Evolutionary conservation across 768 basidiomycete species (phyloP).

Genomic region (Fomitopsis serialis): DNA sequence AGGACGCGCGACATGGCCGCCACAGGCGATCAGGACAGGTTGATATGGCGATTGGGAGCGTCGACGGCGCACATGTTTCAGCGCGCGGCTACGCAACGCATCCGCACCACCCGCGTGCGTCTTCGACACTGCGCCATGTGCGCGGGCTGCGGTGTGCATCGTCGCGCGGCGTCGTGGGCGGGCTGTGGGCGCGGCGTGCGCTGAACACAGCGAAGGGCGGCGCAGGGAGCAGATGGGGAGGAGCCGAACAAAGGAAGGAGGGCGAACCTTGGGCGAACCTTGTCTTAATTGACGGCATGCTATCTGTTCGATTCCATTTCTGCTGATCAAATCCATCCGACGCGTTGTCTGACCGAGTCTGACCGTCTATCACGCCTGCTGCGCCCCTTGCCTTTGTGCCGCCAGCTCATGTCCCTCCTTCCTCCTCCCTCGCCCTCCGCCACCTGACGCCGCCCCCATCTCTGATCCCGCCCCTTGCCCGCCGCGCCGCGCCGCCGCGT

Average conservation of each 20-base stretch:
- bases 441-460: background rate
- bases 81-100: background rate
- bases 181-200: too few species aligned
- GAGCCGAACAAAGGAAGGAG: background rate
- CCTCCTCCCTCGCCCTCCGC: constrained; percentile 3
- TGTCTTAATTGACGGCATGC: constrained; percentile 21
- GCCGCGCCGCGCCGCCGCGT: background rate
- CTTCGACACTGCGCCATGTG: background rate
- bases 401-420: constrained; percentile 2
- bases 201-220: background rate
- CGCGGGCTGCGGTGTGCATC: too few species aligned
- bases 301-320: constrained; percentile 13
- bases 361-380: background rate
- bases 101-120: background rate
- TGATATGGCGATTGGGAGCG: background rate
- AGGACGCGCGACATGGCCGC: background rate
- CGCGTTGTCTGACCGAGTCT: background rate
- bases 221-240: background rate
- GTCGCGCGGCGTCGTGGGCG: too few species aligned
- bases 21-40: background rate
- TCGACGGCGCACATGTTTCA: background rate
- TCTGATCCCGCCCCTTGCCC: background rate
- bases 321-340: constrained; percentile 4
- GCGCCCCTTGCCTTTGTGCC: constrained; percentile 1
- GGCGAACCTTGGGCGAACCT: constrained; percentile 10